A percentile compares a stretch with the other conserved stretches of the same genome.
These are phyloP conservation scores for Manihot esculenta DNA, from an alignment of 441 rosid genomes.

Conservation along the genomic window DNA sequence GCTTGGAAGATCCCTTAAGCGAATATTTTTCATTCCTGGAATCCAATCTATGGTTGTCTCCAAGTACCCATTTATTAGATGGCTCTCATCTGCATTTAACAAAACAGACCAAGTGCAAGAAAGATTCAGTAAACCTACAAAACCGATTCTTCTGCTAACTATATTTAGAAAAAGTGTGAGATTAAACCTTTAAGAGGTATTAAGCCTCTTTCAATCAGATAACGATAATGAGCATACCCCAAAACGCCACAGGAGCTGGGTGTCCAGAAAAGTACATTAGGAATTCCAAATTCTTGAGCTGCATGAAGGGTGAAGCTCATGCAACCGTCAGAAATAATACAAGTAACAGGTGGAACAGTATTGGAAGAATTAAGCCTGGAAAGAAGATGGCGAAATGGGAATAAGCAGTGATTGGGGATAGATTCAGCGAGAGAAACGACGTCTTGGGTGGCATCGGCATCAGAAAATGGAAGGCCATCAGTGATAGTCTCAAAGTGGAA, in stretches of 20 bases:
- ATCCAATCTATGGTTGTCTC: no score
- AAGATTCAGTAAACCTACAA: no score
- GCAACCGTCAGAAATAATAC: constrained; percentile 26
- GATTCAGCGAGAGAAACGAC: constrained; percentile 19
- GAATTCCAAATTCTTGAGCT: not conserved
- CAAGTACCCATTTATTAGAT: no score
- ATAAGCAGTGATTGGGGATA: constrained; percentile 17
- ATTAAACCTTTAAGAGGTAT: not conserved
- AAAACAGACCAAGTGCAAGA: no score
- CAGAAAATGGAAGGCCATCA: constrained; percentile 23
- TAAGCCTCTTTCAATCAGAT: not conserved
- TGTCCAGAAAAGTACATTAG: not conserved
- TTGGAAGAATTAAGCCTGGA: constrained; percentile 12
- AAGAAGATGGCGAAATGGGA: constrained; percentile 32
- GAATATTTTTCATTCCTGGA: no score
- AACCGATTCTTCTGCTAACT: no score
- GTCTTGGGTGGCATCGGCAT: constrained; percentile 23
- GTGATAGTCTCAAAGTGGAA: constrained; percentile 27
- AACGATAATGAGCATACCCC: not conserved
- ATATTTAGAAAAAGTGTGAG: no score
- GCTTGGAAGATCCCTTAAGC: no score
- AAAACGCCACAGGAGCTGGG: constrained; percentile 4
- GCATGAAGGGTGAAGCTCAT: constrained; percentile 17
- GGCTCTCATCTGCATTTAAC: no score
- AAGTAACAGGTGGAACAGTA: constrained; percentile 26